Conservation (phyloP, 306 rosid genomes). For the Medicago arabica region DNA sequence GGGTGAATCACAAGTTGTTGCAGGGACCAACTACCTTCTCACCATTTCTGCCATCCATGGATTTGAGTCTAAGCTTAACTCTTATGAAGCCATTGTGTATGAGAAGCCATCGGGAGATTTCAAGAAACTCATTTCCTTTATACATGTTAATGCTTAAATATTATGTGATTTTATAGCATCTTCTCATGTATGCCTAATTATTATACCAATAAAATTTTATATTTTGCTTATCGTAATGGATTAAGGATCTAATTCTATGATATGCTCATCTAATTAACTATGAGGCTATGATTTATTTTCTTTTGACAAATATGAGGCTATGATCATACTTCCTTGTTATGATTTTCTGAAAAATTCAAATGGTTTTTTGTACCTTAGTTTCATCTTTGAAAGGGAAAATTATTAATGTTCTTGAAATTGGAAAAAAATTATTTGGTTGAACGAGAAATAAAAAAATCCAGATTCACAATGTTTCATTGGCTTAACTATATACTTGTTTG, state of each 20-base stretch:
- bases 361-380: too few relatives aligned
- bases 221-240: too few relatives aligned
- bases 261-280: not conserved
- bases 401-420: too few relatives aligned
- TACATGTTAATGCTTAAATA: too few relatives aligned
- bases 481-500: too few relatives aligned
- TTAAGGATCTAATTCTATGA: not conserved
- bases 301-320: too few relatives aligned
- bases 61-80: not conserved
- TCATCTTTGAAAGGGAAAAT: too few relatives aligned
- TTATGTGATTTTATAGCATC: not conserved
- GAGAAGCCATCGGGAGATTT: constrained; percentile 40
- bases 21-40: constrained; percentile 34
- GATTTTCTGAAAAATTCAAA: too few relatives aligned
- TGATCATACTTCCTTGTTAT: not conserved
- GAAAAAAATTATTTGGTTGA: too few relatives aligned
- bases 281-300: too few relatives aligned
- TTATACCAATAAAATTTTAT: not conserved
- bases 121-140: constrained; percentile 34
- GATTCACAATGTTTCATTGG: too few relatives aligned
- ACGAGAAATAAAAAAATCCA: too few relatives aligned
- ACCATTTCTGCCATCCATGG: constrained; percentile 31
- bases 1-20: constrained; percentile 44
- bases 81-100: constrained; percentile 43
- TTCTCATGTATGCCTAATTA: not conserved